Evolutionary conservation across 164 flowering plant genomes (phyloP), one percentile per base, ranked within the genome.

Genomic region (Piper betle): DNA sequence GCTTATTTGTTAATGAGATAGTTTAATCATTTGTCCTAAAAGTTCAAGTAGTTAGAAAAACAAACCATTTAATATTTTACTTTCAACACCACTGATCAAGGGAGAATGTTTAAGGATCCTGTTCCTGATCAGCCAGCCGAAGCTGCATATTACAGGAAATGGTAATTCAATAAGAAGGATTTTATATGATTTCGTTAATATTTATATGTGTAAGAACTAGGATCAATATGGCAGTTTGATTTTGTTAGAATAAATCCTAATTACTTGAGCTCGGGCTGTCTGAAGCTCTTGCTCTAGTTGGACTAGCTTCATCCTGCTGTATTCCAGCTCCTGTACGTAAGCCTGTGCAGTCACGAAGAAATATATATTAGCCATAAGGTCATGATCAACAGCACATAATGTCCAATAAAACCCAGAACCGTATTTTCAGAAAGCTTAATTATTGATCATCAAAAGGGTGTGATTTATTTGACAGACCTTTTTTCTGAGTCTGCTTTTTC

Each of bases 401-500:
- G 17, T 12, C 50, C 39, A 53, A 3, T 37, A 25, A 37, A 62
- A n/a, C 33, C 33, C 33, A 25, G 33, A 25, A 25, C 33, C 33
- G 33, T 17, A 66, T 9, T 19, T 42, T 50, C 16, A 42, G 19
- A 42, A 9, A 66, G 18, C 12, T 62, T 17, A 42, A 17, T 15
- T 17, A 37, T 19, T 20, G 57, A 18, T 19, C 33, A 50, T 37
- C 19, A 18, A 12, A 40, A 17, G n/a, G 20, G 19, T 53, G 58
- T 55, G 25, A 5, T 25, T 58, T 12, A 57, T 53, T 59, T 64
- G 53, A 64, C 62, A 60, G 37, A 25, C 99, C 96, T 94, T 94
- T 74, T 94, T 94, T 63, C 99, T 80, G 1, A 94, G 83, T 71
- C 99, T 87, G 84, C 99, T 94, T 79, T 94, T 94, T 80, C 99